These are phyloP conservation scores for Hanseniaspora lindneri DNA, from an alignment of 805 yeast genomes.

Conservation along the genomic window DNA sequence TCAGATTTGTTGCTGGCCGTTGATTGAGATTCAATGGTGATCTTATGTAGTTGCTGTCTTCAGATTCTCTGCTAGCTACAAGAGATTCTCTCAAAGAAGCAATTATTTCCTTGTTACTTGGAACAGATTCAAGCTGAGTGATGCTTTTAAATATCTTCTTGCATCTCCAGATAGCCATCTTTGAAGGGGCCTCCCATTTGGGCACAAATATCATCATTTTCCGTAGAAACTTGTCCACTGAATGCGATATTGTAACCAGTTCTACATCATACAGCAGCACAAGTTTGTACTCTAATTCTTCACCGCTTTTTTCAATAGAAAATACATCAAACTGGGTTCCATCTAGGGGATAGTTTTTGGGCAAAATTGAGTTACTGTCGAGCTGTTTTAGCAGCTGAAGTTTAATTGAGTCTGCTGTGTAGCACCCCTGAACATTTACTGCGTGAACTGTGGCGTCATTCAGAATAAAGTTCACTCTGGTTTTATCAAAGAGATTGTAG, in stretches of 20 bases:
- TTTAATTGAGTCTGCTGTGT: constrained; percentile 68
- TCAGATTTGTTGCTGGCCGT: constrained; percentile 86
- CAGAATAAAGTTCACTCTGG: constrained; percentile 52
- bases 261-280: constrained; percentile 62
- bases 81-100: not conserved
- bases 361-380: constrained; percentile 23
- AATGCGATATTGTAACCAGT: constrained; percentile 69
- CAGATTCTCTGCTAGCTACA: not conserved
- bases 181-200: constrained; percentile 50
- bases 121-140: constrained; percentile 17
- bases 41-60: constrained; percentile 21
- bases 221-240: constrained; percentile 57
- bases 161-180: constrained; percentile 46
- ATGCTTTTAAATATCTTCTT: constrained; percentile 33
- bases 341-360: constrained; percentile 16
- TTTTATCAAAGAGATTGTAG: constrained; percentile 31
- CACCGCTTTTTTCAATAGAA: constrained; percentile 31
- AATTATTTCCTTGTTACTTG: constrained; percentile 5
- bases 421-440: constrained; percentile 66
- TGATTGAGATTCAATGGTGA: constrained; percentile 47
- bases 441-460: constrained; percentile 61
- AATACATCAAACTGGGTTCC: constrained; percentile 45
- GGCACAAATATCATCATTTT: constrained; percentile 58
- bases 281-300: constrained; percentile 30
- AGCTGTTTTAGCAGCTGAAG: constrained; percentile 51